Base-by-base conservation (phyloP, 257 asterid species). In the Solanum pennellii region DNA sequence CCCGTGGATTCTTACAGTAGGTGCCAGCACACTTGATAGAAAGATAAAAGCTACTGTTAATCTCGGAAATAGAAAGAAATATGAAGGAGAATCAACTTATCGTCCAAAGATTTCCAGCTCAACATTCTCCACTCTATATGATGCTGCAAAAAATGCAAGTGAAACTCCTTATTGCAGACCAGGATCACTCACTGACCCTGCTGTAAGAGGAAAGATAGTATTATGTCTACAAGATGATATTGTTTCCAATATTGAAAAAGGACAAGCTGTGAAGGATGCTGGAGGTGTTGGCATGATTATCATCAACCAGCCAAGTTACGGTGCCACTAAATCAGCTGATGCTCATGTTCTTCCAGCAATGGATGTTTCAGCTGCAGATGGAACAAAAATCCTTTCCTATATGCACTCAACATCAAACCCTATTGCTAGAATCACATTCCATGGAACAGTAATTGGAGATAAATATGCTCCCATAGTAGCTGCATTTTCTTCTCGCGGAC, bases 1-100 rank as follows among this genome's bases (percentile, higher is more conserved):
- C 23, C 94, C 94, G 0, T 93, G 95, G 95, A 82, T 89, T 13
- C 92, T 93, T 59, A 88, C 94, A 0, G 94, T 93, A 7, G 96
- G 94, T 7, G 94, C 96, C 3, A 91, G 94, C 85, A 90, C 93
- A 0, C 49, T 41, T n/a, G 93, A 92, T 25, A 85, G 96, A 33
- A 88, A 84, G 56, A 9, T 93, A 21, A 84, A 39, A 79, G 93
- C 92, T 3, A 88, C 86, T 4, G 92, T 85, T 5, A 37, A 88
- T n/a, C 89, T 93, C 12, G 94, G 93, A 68, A 89, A 93, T 66
- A 15, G 66, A 1, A 73, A 80, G 72, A 41, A 84, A 31, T 76
- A 83, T 2, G 69, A 90, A 4, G 94, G 95, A 0, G 91, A 93
- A 69, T 88, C 92, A 0, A 74, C 85, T 23, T 92, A 76, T 45